Evolutionary conservation across 768 basidiomycete species (phyloP).

Genomic region (Tremella yokohamensis): DNA sequence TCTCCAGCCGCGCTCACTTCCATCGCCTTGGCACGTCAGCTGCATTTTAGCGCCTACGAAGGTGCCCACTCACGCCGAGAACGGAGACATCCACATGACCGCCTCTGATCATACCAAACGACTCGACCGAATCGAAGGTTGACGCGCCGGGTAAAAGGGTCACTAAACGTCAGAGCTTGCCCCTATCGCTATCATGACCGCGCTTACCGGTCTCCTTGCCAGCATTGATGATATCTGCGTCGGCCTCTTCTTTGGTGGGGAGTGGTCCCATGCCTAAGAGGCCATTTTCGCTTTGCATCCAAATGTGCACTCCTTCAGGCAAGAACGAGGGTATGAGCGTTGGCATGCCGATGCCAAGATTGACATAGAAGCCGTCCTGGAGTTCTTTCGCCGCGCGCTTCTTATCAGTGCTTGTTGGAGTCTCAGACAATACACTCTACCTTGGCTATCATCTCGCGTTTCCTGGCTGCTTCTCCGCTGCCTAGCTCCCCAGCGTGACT

Average conservation of each 20-base stretch:
- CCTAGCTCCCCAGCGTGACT: constrained; percentile 6
- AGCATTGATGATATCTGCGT: constrained; percentile 52
- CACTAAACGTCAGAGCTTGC: constrained; percentile 3
- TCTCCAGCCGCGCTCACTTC: constrained; percentile 86
- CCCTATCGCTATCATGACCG: too few species aligned
- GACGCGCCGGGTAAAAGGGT: constrained; percentile 4
- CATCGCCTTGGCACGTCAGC: constrained; percentile 55
- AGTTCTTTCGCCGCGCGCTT: constrained; percentile 44
- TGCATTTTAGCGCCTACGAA: too few species aligned
- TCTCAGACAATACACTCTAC: too few species aligned
- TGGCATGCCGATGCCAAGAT: constrained; percentile 54
- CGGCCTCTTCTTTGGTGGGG: constrained; percentile 51
- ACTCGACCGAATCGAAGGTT: constrained; percentile 12
- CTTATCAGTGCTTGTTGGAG: too few species aligned
- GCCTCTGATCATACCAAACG: constrained; percentile 8
- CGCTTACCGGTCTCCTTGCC: constrained; percentile 34
- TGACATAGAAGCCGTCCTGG: constrained; percentile 50
- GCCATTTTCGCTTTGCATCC: constrained; percentile 54
- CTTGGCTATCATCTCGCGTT: constrained; percentile 41
- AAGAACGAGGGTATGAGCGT: constrained; percentile 51
- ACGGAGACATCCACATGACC: constrained; percentile 51
- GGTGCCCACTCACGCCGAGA: constrained; percentile 33
- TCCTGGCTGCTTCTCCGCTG: constrained; percentile 23
- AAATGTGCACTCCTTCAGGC: constrained; percentile 51
- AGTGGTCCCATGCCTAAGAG: constrained; percentile 54